Base-by-base conservation (phyloP, 768 basidiomycete genomes). In the Cyclocybe cylindracea region DNA sequence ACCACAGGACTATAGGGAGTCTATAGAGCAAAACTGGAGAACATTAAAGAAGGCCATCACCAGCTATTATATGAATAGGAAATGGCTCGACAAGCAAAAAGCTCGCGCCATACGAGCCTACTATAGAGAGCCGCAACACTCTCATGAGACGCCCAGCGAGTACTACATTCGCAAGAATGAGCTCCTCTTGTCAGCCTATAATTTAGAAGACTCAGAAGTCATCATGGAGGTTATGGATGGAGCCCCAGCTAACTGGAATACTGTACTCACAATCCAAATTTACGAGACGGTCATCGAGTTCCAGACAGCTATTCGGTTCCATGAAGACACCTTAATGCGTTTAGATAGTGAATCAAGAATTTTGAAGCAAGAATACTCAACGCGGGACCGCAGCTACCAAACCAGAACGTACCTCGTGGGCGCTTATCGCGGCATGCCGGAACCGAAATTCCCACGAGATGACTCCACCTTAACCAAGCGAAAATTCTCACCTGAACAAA, bases 161-260 rank as follows among this genome's bases (percentile, higher is more conserved):
- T 73, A 70, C 44, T 69, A 56, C 54, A 70, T 71, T 41, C 57
- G 69, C 1, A 73, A 73, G 42, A 24, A 46, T 1, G 65, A 66
- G 14, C 50, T 70, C 0, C 38, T 61, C 2, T 41, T 55, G 3
- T 16, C 55, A 2, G 41, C 39, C 13, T 59, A 46, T 7, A 29
- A 48, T 7, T 51, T 50, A 24, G 45, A 10, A 2, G 68, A 72
- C 39, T 55, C 62, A 1, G 69, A 72, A 44, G 13, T 69, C 1
- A 74, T 74, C 10, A 54, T 58, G 11, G 66, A 72, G 44, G 59
- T 74, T 11, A 71, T 72, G 70, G 61, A 62, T 8, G 65, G 66
- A 2, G 69, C 65, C 18, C 72, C 72, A 0, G 9, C 61, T 0
- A 44, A 63, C 47, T 4, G 71, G 59, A 19, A 70, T 54, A 13